phyloP scores from a whole-genome alignment of 2,329 filamentous ascomycete genomes.

The Cordyceps farinosa region DNA sequence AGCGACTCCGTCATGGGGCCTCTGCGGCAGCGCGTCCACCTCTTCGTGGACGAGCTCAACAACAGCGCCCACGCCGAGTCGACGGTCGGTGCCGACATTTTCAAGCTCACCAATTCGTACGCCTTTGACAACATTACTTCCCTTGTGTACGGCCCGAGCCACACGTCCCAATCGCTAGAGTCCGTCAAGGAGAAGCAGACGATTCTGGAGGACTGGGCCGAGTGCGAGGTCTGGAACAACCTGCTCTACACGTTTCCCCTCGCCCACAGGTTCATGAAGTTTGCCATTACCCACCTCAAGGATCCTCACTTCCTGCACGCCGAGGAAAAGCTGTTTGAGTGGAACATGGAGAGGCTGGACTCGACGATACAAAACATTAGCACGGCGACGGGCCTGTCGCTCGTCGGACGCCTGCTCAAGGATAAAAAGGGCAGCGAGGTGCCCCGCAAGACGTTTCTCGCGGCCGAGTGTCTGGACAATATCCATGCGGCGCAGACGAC shows the following conservation, averaged over 20 bases:
- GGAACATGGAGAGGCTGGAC: slow-evolving; percentile 9
- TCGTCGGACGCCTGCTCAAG: slow-evolving; percentile 2
- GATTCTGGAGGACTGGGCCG: slow-evolving; percentile 5
- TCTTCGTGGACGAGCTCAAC: slow-evolving; percentile 1
- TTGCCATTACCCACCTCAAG: background rate
- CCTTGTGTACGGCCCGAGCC: background rate
- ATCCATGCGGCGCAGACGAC: slow-evolving; percentile 11
- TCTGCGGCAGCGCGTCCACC: background rate
- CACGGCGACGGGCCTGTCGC: background rate
- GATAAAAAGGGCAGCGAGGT: background rate
- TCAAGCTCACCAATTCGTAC: slow-evolving; percentile 3
- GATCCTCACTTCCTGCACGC: slow-evolving; percentile 5
- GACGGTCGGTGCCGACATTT: slow-evolving; percentile 4
- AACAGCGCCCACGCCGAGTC: background rate
- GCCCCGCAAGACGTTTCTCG: background rate
- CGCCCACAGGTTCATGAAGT: background rate
- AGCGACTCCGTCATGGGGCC: background rate
- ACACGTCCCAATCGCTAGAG: background rate
- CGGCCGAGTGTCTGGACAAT: slow-evolving; percentile 9
- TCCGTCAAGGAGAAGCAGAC: background rate
- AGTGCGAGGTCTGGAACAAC: slow-evolving; percentile 12
- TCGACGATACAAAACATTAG: background rate
- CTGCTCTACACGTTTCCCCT: slow-evolving; percentile 1
- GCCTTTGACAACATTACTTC: slow-evolving; percentile 10
- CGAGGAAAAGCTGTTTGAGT: background rate